Conservation (phyloP, 306 rosid genomes). For the Cicer pinnatifidum region DNA sequence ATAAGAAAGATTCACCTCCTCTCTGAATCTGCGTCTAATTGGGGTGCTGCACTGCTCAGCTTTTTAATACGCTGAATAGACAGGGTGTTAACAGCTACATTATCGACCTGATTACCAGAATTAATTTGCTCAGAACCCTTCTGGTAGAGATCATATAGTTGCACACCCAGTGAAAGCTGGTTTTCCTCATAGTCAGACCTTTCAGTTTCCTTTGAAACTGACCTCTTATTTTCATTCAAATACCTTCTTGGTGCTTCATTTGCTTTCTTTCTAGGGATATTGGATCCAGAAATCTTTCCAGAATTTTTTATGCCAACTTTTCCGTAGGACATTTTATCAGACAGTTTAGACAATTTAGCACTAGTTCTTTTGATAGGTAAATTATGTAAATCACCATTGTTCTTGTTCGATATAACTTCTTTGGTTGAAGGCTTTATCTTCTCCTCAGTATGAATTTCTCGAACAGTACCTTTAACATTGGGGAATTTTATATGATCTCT, state of each 20-base stretch:
- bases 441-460: conserved; percentile 45
- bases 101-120: conserved; percentile 50
- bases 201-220: conserved; percentile 48
- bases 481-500: conserved; percentile 86
- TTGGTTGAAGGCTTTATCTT: conserved; percentile 49
- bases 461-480: conserved; percentile 42
- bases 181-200: conserved; percentile 46
- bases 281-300: conserved; percentile 52
- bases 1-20: conserved; percentile 60
- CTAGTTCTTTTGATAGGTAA: conserved; percentile 43
- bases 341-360: conserved; percentile 45
- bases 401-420: conserved; percentile 51
- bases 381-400: conserved; percentile 41
- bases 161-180: conserved; percentile 52
- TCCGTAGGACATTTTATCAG: conserved; percentile 47
- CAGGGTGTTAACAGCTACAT: conserved; percentile 44
- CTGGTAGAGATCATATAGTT: conserved; percentile 41
- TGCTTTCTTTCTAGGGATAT: conserved; percentile 53
- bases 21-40: conserved; percentile 70
- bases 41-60: conserved; percentile 42
- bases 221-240: conserved; percentile 47
- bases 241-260: conserved; percentile 45
- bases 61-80: conserved; percentile 46
- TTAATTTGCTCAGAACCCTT: conserved; percentile 50
- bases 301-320: conserved; percentile 45